Percentiles rank a stretch among this genome's conserved stretches.
Evolutionary conservation across 257 asterid genomes (phyloP).

Genomic region (Solanum peruvianum): DNA sequence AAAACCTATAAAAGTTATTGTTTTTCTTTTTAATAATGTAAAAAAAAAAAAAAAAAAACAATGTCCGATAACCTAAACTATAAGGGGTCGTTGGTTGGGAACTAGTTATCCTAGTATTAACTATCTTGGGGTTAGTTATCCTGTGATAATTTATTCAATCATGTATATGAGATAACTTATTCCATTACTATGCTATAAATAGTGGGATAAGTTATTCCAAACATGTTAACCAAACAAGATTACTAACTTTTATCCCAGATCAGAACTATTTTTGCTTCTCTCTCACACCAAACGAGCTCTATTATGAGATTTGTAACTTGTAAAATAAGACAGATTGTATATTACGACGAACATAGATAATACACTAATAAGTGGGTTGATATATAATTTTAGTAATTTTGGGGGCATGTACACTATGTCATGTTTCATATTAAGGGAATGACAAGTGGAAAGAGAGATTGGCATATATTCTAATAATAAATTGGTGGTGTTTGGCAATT

Average conservation of each 20-base stretch:
- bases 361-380: neutral
- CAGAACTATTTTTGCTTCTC: too few species aligned
- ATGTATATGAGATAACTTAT: too few species aligned
- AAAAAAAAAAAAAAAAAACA: neutral
- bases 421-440: neutral
- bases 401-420: conserved; percentile 12
- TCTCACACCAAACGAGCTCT: too few species aligned
- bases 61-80: too few species aligned
- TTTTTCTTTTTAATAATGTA: neutral
- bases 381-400: neutral
- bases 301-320: neutral
- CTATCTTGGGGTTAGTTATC: fast-evolving
- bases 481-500: conserved; percentile 21
- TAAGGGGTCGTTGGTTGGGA: neutral
- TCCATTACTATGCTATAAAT: too few species aligned
- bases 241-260: too few species aligned
- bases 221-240: too few species aligned
- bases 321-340: neutral
- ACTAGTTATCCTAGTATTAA: too few species aligned
- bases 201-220: too few species aligned
- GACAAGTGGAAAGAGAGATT: conserved; percentile 15
- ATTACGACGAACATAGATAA: neutral
- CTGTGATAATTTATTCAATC: too few species aligned
- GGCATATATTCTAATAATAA: conserved; percentile 45
- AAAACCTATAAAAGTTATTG: neutral